These are phyloP conservation scores for Tieghemiomyces parasiticus DNA, from an alignment of 192 early-diverging fungal genomes.

Conservation along the genomic window DNA sequence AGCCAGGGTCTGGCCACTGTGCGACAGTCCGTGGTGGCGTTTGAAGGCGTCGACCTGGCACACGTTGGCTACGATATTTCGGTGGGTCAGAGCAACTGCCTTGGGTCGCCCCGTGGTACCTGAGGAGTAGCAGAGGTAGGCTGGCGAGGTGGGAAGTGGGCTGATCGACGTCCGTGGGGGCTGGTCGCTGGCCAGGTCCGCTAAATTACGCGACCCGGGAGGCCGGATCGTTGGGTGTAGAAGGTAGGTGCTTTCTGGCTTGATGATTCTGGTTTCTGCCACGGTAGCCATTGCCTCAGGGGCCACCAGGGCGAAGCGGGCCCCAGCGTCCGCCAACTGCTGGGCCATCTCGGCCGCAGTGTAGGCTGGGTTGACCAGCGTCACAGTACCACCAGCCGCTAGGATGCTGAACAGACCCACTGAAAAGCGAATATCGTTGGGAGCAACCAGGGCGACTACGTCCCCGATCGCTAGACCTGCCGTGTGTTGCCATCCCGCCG, in stretches of 20 bases:
- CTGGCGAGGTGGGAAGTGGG: slow-evolving; percentile 19
- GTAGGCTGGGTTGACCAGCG: slow-evolving; percentile 74
- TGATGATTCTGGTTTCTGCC: slow-evolving; percentile 19
- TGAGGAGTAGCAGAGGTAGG: slow-evolving; percentile 54
- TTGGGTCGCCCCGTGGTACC: slow-evolving; percentile 50
- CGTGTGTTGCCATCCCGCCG: slow-evolving; percentile 3
- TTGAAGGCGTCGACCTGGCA: slow-evolving; percentile 36
- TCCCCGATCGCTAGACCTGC: not conserved
- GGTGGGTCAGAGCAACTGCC: slow-evolving; percentile 68
- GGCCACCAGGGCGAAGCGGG: slow-evolving; percentile 40
- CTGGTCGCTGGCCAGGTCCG: slow-evolving; percentile 2
- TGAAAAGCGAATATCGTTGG: not conserved
- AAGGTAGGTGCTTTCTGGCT: too few relatives aligned
- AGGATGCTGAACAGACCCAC: slow-evolving; percentile 32
- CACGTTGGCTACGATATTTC: slow-evolving; percentile 67
- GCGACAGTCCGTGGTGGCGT: not conserved
- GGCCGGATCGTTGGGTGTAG: too few relatives aligned
- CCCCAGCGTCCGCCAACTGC: slow-evolving; percentile 55
- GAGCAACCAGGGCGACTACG: slow-evolving; percentile 3
- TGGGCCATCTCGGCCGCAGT: slow-evolving; percentile 61
- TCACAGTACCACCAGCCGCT: slow-evolving; percentile 46
- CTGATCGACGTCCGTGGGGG: slow-evolving; percentile 15
- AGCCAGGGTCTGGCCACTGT: slow-evolving; percentile 5
- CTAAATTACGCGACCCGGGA: slow-evolving; percentile 22
- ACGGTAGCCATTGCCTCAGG: slow-evolving; percentile 16